phyloP scores from a whole-genome alignment of 257 asterid genomes.

The Solanum habrochaites region DNA sequence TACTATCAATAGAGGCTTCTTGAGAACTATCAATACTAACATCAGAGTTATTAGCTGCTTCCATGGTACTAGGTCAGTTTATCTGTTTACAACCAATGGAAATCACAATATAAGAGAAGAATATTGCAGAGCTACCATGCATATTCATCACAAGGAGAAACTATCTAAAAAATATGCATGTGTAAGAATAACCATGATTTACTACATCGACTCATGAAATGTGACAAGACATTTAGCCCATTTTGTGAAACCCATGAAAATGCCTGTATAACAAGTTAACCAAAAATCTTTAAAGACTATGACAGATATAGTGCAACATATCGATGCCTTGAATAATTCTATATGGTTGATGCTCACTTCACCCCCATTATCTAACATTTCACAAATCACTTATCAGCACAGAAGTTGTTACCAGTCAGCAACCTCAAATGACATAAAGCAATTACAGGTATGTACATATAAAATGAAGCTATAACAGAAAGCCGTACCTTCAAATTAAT shows the following conservation, averaged over 20 bases:
- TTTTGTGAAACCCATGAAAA: not conserved
- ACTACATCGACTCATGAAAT: not conserved
- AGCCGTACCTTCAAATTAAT: not conserved
- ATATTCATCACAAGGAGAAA: not conserved
- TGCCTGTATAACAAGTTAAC: not conserved
- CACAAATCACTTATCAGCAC: not conserved
- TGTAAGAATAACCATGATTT: not conserved
- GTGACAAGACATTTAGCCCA: not conserved
- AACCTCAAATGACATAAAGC: not conserved
- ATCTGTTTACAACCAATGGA: not conserved
- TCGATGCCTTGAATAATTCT: not conserved
- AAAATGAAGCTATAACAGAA: not conserved
- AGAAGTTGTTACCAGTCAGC: not conserved
- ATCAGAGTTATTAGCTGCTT: conserved; percentile 2
- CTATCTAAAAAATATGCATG: not conserved
- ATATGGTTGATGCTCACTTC: not conserved
- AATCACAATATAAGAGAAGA: not conserved
- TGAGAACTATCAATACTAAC: not conserved
- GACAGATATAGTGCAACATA: not conserved
- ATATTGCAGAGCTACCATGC: not conserved
- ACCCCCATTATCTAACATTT: not conserved
- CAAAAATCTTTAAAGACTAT: not conserved
- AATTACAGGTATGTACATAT: not conserved
- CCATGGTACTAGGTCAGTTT: conserved; percentile 3
- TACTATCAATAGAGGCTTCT: not conserved